Percentiles rank a stretch among this genome's conserved stretches.
Conservation (phyloP, 805 yeast species). For the Wickerhamiella lipophila region DNA sequence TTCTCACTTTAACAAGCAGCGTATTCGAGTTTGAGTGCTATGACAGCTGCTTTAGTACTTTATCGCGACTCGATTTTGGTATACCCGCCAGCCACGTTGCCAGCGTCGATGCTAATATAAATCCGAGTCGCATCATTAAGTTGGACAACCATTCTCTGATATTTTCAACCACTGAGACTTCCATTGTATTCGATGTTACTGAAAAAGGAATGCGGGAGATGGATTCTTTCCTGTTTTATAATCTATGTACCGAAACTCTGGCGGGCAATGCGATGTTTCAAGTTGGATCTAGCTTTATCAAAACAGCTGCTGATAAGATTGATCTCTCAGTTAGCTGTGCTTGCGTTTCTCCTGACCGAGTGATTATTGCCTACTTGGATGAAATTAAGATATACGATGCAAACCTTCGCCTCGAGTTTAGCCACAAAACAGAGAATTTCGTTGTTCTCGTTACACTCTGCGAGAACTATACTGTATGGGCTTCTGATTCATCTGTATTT, state of each 20-base stretch:
- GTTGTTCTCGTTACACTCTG: not conserved
- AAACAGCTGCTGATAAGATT: not conserved
- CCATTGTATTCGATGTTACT: not conserved
- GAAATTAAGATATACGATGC: not conserved
- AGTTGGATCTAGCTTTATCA: not conserved
- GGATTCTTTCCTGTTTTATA: not conserved
- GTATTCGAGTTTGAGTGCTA: not conserved
- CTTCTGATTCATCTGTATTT: not conserved
- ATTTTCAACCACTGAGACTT: not conserved
- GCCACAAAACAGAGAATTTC: not conserved
- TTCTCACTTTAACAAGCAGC: not conserved
- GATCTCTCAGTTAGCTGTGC: not conserved
- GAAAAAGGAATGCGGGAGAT: not conserved
- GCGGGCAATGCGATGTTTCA: constrained; percentile 3
- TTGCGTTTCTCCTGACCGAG: not conserved
- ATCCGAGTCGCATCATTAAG: not conserved
- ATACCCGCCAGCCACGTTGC: not conserved
- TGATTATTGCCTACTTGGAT: not conserved
- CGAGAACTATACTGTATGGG: not conserved
- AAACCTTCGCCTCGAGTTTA: not conserved
- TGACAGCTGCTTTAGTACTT: constrained; percentile 5
- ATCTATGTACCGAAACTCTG: not conserved
- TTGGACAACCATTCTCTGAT: not conserved
- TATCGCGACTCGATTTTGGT: constrained; percentile 1
- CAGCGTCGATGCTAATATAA: not conserved